phyloP scores from a whole-genome alignment of 2,329 filamentous ascomycete genomes.

The Zasmidium citrigriseum region DNA sequence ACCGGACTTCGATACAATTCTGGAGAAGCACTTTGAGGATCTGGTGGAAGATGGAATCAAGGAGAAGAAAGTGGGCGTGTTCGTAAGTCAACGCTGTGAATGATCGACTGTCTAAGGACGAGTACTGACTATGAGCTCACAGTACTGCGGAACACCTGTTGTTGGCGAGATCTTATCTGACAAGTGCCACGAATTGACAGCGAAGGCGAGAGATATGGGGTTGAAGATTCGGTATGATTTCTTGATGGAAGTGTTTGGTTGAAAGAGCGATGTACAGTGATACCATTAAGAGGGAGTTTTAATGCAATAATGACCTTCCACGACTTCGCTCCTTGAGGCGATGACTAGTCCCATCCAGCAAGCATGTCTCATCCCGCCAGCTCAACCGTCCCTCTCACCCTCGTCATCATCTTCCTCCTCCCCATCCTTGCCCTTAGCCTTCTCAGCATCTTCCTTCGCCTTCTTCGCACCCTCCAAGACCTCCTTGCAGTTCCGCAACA shows the following conservation, averaged over 20 bases:
- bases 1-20: slow-evolving; percentile 55
- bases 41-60: slow-evolving; percentile 44
- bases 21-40: slow-evolving; percentile 57
- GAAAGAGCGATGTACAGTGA: not conserved
- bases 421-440: slow-evolving; percentile 45
- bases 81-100: slow-evolving; percentile 26
- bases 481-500: not conserved
- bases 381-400: not conserved
- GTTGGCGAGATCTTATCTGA: slow-evolving; percentile 60
- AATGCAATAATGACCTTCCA: not conserved
- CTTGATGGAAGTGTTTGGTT: slow-evolving; percentile 59
- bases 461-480: slow-evolving; percentile 14
- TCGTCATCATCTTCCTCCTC: slow-evolving; percentile 32
- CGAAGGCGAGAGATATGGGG: slow-evolving; percentile 53
- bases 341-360: no score
- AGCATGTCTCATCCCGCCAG: no score
- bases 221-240: slow-evolving; percentile 58
- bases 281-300: not conserved
- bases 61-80: slow-evolving; percentile 55
- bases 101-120: not conserved
- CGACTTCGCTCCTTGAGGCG: no score
- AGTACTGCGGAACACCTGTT: slow-evolving; percentile 57
- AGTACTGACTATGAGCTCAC: not conserved
- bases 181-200: slow-evolving; percentile 53
- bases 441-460: slow-evolving; percentile 45